Base-by-base conservation (phyloP, 2,329 filamentous ascomycete species). In the Stemphylium vesicarium region DNA sequence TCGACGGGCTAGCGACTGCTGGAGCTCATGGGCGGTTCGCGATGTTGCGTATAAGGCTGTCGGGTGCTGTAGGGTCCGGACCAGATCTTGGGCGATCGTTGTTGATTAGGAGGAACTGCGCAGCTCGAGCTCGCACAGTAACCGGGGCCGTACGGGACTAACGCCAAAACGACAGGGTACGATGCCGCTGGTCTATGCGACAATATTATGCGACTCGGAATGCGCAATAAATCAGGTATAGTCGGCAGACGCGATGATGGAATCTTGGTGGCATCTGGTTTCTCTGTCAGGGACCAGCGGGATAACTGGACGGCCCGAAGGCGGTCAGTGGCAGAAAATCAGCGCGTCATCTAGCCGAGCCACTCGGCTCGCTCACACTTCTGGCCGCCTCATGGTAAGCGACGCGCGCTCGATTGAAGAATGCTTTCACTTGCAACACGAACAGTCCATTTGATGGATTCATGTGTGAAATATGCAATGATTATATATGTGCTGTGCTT, bases 1-100 rank as follows among this genome's bases (percentile, higher is more conserved):
- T 41, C 55, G 18, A 36, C 43, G 45, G 55, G 33, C 57, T 32
- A 61, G 32, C 39, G 41, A 37, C 42, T 38, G 22, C 16, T 42
- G 29, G 39, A 62, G 63, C 61, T 69, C 70, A 68, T 69, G 37
- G 47, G 66, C 47, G 64, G 63, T 59, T 59, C 41, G 35, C 36
- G 15, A 20, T 38, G 46, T 32, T 26, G 37, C 50, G 39, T 47
- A 31, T 13, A 49, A 26, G 49, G 51, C 38, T 62, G 47, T 52
- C 48, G 32, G 47, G 56, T 50, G 59, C 47, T 40, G 56, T 60
- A 56, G 32, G 56, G 59, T 50, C 56, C 50, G 41, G 56, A 47
- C 43, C 43, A 47, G 59, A 56, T 57, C 52, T 57, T 41, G 57
- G 52, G 45, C 53, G 60, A 59, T 64, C 56, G 62, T 51, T 57